Percentiles rank a stretch among this genome's conserved stretches.
Evolutionary conservation across 257 asterid species (phyloP).

Genomic region (Petrea volubilis): DNA sequence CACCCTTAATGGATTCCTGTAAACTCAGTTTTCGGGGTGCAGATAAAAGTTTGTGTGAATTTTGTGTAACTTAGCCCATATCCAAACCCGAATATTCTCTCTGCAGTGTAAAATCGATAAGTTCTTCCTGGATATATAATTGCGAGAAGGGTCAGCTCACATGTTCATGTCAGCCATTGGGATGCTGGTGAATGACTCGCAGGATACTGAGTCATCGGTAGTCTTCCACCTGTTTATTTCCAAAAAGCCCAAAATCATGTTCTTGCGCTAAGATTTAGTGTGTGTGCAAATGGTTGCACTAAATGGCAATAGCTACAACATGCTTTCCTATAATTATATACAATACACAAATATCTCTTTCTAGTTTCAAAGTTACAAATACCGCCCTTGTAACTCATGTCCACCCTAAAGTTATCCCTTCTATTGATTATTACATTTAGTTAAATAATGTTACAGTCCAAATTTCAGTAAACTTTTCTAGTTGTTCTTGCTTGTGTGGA

Average conservation of each 20-base stretch:
- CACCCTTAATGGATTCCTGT: constrained; percentile 27
- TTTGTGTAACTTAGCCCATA: constrained; percentile 82
- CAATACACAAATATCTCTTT: no score
- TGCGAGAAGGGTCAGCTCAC: constrained; percentile 81
- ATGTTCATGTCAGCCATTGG: constrained; percentile 91
- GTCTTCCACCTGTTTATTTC: constrained; percentile 64
- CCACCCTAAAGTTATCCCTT: no score
- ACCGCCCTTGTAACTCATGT: no score
- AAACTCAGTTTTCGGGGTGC: constrained; percentile 63
- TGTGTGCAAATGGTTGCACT: not conserved
- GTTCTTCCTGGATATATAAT: constrained; percentile 95
- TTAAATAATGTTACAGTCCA: no score
- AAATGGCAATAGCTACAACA: no score
- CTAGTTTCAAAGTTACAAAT: no score
- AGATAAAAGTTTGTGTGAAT: constrained; percentile 50
- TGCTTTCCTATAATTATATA: no score
- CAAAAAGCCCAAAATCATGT: not conserved
- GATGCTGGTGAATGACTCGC: constrained; percentile 70
- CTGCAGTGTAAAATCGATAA: constrained; percentile 82
- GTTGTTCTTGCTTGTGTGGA: no score
- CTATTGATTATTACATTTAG: no score
- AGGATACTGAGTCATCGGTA: constrained; percentile 92
- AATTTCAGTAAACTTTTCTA: no score
- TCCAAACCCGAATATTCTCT: constrained; percentile 62
- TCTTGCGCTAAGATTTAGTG: not conserved